Conservation (phyloP, 495 filamentous ascomycete species). For the Neurospora sp. region DNA sequence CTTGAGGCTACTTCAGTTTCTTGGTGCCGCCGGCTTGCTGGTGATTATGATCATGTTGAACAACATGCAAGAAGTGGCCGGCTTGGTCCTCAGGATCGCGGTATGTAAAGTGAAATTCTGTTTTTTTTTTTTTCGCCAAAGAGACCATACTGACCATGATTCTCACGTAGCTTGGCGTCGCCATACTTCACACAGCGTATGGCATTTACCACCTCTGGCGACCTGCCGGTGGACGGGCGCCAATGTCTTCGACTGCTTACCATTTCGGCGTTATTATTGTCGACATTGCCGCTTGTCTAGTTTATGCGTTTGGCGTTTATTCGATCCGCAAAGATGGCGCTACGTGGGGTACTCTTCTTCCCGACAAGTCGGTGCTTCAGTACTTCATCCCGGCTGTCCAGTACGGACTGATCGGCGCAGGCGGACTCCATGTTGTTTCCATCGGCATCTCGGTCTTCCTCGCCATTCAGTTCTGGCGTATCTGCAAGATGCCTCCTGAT, state of each 20-base stretch:
- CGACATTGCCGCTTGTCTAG: constrained; percentile 62
- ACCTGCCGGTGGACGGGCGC: constrained; percentile 54
- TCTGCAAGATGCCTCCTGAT: constrained; percentile 70
- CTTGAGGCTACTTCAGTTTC: constrained; percentile 51
- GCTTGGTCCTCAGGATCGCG: constrained; percentile 69
- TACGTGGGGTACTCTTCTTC: constrained; percentile 55
- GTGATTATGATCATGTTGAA: constrained; percentile 64
- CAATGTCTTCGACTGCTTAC: constrained; percentile 72
- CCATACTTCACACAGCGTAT: constrained; percentile 60
- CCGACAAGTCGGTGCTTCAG: constrained; percentile 31
- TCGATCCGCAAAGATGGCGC: constrained; percentile 41
- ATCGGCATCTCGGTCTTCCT: constrained; percentile 60
- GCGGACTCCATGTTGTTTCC: constrained; percentile 58
- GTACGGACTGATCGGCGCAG: constrained; percentile 48
- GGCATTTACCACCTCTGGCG: constrained; percentile 65
- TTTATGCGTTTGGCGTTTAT: constrained; percentile 63
- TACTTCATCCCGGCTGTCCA: constrained; percentile 54
- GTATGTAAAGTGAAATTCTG: constrained; percentile 36
- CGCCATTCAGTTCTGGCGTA: constrained; percentile 66
- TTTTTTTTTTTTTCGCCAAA: not conserved
- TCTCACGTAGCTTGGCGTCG: constrained; percentile 50
- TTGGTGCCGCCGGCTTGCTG: constrained; percentile 59
- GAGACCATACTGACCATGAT: not conserved
- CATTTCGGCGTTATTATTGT: constrained; percentile 67
- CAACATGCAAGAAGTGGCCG: constrained; percentile 45